Conservation (phyloP, 345 rosid genomes). For the Erysimum cheiranthoides region DNA sequence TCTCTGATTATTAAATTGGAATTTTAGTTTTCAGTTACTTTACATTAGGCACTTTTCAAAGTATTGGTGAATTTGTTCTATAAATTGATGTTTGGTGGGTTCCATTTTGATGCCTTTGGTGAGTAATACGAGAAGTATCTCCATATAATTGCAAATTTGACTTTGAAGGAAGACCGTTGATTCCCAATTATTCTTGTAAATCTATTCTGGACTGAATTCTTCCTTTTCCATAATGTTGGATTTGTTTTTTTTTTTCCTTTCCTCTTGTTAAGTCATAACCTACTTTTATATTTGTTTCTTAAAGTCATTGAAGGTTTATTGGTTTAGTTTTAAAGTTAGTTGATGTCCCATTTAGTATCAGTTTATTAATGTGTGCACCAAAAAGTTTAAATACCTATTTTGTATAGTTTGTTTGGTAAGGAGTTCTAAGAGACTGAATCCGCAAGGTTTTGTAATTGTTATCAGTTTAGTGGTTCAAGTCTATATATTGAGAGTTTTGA, state of each 20-base stretch:
- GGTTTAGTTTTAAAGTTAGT: constrained; percentile 8
- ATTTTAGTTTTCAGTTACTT: neutral
- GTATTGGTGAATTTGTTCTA: constrained; percentile 39
- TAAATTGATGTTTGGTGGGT: constrained; percentile 41
- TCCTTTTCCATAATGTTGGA: constrained; percentile 15
- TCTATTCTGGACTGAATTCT: constrained; percentile 14
- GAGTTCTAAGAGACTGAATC: too few species aligned
- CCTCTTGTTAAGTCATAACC: constrained; percentile 9
- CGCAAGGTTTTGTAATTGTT: too few species aligned
- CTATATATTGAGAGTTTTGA: neutral
- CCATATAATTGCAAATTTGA: constrained; percentile 40
- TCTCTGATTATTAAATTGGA: neutral
- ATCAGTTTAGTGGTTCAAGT: too few species aligned
- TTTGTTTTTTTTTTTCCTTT: constrained; percentile 10
- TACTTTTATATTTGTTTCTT: neutral
- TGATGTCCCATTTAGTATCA: constrained; percentile 19
- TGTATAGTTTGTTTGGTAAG: too few species aligned
- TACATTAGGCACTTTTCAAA: neutral
- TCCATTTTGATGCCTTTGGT: constrained; percentile 41
- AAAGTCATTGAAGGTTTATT: constrained; percentile 5
- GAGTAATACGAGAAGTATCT: constrained; percentile 33
- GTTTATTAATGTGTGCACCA: neutral
- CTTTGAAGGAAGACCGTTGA: constrained; percentile 36
- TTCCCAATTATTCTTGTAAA: constrained; percentile 26
- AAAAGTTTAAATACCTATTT: neutral